phyloP scores from a whole-genome alignment of 163 green algal species.

The Trebouxiophyceae sp. region DNA sequence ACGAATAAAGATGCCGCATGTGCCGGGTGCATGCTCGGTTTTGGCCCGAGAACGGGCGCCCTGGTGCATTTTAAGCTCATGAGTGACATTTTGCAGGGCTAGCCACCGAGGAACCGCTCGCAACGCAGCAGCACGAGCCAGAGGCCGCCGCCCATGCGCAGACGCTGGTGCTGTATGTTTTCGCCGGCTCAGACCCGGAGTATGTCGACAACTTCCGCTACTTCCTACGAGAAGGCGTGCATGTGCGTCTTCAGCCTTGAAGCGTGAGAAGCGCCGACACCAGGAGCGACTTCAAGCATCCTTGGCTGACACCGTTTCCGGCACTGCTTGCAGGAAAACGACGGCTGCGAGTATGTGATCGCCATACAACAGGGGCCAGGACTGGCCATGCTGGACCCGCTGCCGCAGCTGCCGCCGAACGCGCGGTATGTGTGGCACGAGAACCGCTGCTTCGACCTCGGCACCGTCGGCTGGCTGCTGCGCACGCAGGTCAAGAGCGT shows the following conservation, averaged over 20 bases:
- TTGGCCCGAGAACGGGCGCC: no score
- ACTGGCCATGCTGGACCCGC: not conserved
- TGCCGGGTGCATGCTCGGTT: no score
- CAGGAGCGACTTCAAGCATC: not conserved
- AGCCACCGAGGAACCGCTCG: no score
- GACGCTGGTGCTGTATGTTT: constrained; percentile 53
- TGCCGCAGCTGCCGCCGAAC: constrained; percentile 34
- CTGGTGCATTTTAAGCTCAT: no score
- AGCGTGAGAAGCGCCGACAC: not conserved
- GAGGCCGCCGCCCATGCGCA: no score
- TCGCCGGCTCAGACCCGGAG: constrained; percentile 50
- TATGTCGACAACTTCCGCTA: constrained; percentile 51
- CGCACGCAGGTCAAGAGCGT: not conserved
- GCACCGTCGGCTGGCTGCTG: constrained; percentile 47
- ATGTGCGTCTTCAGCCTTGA: constrained; percentile 9
- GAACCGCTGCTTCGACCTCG: constrained; percentile 54
- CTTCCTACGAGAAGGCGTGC: constrained; percentile 48
- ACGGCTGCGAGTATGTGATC: constrained; percentile 46
- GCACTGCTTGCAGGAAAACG: constrained; percentile 11
- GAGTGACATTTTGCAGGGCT: no score
- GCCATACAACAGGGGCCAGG: constrained; percentile 29
- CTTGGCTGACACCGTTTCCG: not conserved
- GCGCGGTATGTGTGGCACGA: constrained; percentile 39
- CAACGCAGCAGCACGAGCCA: no score
- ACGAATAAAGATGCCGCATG: no score